These are phyloP conservation scores for Canavalia ensiformis DNA, from an alignment of 306 rosid genomes.

Conservation along the genomic window DNA sequence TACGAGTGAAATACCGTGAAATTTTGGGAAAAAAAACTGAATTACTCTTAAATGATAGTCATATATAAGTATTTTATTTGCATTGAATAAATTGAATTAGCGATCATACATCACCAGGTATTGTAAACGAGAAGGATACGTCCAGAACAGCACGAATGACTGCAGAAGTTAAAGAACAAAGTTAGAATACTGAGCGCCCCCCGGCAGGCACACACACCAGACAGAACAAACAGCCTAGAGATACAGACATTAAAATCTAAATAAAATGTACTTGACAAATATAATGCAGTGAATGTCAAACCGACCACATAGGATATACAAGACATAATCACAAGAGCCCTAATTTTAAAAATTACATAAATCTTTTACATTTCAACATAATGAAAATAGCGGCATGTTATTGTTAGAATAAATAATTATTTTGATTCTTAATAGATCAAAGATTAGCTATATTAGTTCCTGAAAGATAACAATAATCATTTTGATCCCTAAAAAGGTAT, in stretches of 20 bases:
- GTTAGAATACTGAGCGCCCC: not conserved
- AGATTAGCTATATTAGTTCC: no score
- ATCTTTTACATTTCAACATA: no score
- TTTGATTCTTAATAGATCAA: no score
- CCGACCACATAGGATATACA: no score
- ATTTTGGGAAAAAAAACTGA: not conserved
- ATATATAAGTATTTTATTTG: not conserved
- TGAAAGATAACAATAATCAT: no score
- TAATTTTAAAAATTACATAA: no score
- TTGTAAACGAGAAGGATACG: constrained; percentile 63
- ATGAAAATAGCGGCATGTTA: no score
- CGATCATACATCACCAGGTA: constrained; percentile 15
- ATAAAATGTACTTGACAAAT: not conserved
- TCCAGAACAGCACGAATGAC: constrained; percentile 86
- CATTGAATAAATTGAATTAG: not conserved
- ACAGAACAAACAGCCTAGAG: not conserved
- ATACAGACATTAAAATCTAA: not conserved
- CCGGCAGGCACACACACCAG: no score
- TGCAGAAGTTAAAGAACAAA: constrained; percentile 53
- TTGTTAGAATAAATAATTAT: no score
- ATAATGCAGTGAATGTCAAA: no score
- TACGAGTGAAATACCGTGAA: not conserved
- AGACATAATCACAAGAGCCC: no score
- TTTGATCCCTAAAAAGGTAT: no score
- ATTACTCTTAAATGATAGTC: constrained; percentile 9